A percentile compares a stretch with the other conserved stretches of the same genome.
Evolutionary conservation across 495 filamentous ascomycete species (phyloP).

Genomic region (Xylaria nigripes): DNA sequence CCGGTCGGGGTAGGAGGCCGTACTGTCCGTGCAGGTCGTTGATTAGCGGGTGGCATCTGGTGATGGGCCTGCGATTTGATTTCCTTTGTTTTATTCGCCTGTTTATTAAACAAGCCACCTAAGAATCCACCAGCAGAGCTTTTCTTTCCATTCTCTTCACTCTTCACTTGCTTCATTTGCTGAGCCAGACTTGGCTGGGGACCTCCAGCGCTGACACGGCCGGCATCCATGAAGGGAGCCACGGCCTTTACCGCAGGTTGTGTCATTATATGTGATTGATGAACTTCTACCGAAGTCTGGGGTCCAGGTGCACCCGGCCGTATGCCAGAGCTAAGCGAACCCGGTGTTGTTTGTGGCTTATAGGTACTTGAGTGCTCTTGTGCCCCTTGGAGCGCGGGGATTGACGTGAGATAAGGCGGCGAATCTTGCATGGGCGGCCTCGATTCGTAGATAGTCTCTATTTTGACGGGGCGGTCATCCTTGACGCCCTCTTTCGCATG

Average conservation of each 20-base stretch:
- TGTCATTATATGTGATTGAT: not conserved
- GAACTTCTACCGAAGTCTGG: not conserved
- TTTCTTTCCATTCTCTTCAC: slow-evolving; percentile 22
- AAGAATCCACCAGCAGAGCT: slow-evolving; percentile 16
- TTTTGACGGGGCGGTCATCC: slow-evolving; percentile 21
- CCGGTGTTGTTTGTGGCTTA: not conserved
- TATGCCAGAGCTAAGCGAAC: not conserved
- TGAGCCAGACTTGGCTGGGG: slow-evolving; percentile 13
- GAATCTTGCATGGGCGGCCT: slow-evolving; percentile 17
- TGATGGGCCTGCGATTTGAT: slow-evolving; percentile 15
- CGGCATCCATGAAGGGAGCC: not conserved
- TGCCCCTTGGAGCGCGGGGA: slow-evolving; percentile 5
- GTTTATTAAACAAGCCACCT: slow-evolving; percentile 23
- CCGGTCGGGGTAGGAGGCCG: slow-evolving; percentile 10
- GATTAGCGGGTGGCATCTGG: slow-evolving; percentile 6
- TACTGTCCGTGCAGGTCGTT: slow-evolving; percentile 13
- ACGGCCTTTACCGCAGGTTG: not conserved
- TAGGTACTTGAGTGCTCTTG: slow-evolving; percentile 6
- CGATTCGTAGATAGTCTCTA: slow-evolving; percentile 9
- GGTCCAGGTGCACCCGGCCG: not conserved
- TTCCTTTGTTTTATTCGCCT: slow-evolving; percentile 18
- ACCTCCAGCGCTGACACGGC: slow-evolving; percentile 12
- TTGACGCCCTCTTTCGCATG: slow-evolving; percentile 23
- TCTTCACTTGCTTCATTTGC: slow-evolving; percentile 4
- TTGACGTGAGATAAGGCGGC: slow-evolving; percentile 2